Evolutionary conservation across 225 moss, liverwort and hornwort genomes (phyloP).

Genomic region (Thuidium tamariscinum): DNA sequence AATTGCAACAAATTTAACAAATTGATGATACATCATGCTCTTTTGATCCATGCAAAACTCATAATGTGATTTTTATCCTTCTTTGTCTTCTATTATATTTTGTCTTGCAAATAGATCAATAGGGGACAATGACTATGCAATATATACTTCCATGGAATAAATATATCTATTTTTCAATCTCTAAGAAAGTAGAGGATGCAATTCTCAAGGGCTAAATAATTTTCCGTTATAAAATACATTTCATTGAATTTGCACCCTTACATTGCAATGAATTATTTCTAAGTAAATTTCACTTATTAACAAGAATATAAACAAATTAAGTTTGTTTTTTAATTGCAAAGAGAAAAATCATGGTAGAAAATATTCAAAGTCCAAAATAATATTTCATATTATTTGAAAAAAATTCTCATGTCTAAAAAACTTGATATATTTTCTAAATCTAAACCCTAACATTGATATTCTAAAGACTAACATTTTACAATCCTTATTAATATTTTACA

Average conservation of each 20-base stretch:
- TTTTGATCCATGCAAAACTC: accelerated
- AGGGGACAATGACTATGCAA: not conserved
- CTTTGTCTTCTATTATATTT: accelerated
- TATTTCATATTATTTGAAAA: too few species aligned
- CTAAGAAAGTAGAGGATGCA: not conserved
- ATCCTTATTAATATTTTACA: not conserved
- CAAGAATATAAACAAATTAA: not conserved
- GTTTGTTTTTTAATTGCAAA: not conserved
- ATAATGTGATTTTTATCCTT: accelerated
- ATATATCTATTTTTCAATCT: not conserved
- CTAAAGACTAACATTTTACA: not conserved
- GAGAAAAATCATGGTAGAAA: accelerated
- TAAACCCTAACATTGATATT: not conserved
- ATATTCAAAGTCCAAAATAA: not conserved
- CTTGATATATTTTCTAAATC: not conserved
- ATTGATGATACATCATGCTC: accelerated
- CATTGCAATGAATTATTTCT: not conserved
- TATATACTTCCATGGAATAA: accelerated
- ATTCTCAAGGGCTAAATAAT: accelerated
- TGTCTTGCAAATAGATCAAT: not conserved
- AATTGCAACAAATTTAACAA: not conserved
- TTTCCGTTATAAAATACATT: not conserved
- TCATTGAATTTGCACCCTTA: not conserved
- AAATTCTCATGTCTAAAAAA: too few species aligned
- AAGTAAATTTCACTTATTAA: not conserved